phyloP scores from a whole-genome alignment of 1,284 basidiomycete species.

The Rhizoctonia solani region DNA sequence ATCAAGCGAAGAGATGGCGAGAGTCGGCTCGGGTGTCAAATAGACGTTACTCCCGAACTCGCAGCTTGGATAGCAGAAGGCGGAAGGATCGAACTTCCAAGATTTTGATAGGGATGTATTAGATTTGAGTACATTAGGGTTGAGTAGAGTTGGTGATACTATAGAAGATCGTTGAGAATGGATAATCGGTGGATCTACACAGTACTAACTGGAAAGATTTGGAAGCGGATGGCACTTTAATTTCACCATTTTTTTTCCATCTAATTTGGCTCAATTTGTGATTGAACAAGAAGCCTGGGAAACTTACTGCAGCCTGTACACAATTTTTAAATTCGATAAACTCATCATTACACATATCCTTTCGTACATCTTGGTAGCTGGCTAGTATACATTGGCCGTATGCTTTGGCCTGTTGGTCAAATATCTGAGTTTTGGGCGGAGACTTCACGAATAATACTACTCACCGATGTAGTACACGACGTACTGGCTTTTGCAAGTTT shows the following conservation, averaged over 20 bases:
- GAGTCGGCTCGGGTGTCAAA: constrained; percentile 39
- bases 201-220: too few relatives aligned
- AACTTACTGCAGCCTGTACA: constrained; percentile 66
- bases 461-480: constrained; percentile 8
- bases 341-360: constrained; percentile 76
- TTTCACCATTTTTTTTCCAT: constrained; percentile 68
- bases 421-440: neutral
- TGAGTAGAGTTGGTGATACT: neutral
- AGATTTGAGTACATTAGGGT: neutral
- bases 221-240: too few relatives aligned
- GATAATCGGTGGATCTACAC: too few relatives aligned
- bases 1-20: constrained; percentile 36
- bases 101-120: constrained; percentile 15
- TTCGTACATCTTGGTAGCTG: constrained; percentile 74
- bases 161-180: too few relatives aligned
- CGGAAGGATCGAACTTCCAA: constrained; percentile 35
- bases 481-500: constrained; percentile 23
- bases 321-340: constrained; percentile 77
- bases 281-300: neutral
- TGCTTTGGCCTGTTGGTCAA: constrained; percentile 59
- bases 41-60: constrained; percentile 36
- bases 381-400: constrained; percentile 82
- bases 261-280: constrained; percentile 46
- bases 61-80: constrained; percentile 34
- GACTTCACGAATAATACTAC: neutral